Percentiles rank a stretch among this genome's conserved stretches.
phyloP scores from a whole-genome alignment of 768 basidiomycete species.

The Suillus subalutaceus region DNA sequence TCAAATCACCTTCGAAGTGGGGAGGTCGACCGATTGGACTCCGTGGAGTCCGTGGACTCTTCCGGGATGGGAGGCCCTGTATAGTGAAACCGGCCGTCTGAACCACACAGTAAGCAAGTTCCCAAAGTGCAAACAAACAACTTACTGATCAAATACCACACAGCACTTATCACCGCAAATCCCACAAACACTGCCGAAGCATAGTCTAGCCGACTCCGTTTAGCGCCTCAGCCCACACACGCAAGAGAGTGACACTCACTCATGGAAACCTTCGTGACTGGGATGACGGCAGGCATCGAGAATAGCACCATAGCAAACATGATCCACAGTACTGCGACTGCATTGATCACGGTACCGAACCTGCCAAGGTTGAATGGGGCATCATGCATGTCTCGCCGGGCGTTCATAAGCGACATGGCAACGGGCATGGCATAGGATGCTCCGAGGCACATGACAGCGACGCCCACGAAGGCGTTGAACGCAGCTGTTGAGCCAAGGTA shows the following conservation, averaged over 20 bases:
- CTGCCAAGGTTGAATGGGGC: slow-evolving; percentile 56
- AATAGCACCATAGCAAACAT: slow-evolving; percentile 65
- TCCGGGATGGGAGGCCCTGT: slow-evolving; percentile 44
- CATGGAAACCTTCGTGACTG: slow-evolving; percentile 55
- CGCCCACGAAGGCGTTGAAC: slow-evolving; percentile 70
- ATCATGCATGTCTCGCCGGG: slow-evolving; percentile 45
- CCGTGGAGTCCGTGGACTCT: slow-evolving; percentile 9
- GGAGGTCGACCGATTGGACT: slow-evolving; percentile 1
- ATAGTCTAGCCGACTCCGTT: slow-evolving; percentile 49
- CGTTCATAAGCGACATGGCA: slow-evolving; percentile 50
- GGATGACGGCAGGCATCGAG: slow-evolving; percentile 67
- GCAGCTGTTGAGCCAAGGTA: slow-evolving; percentile 64
- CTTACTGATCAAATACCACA: slow-evolving; percentile 64
- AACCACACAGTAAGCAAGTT: not conserved
- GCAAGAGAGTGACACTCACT: slow-evolving; percentile 32
- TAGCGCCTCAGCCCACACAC: not conserved
- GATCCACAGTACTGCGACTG: slow-evolving; percentile 59
- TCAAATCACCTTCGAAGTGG: not conserved
- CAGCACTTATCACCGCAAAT: slow-evolving; percentile 56
- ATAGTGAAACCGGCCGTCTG: slow-evolving; percentile 48
- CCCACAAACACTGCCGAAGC: slow-evolving; percentile 70
- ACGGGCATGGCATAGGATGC: slow-evolving; percentile 67
- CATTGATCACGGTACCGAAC: slow-evolving; percentile 50
- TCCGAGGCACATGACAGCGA: slow-evolving; percentile 66
- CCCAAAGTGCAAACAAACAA: slow-evolving; percentile 15